These are phyloP conservation scores for Phytophthora vignae DNA, from an alignment of 352 stramenopile genomes.

Conservation along the genomic window DNA sequence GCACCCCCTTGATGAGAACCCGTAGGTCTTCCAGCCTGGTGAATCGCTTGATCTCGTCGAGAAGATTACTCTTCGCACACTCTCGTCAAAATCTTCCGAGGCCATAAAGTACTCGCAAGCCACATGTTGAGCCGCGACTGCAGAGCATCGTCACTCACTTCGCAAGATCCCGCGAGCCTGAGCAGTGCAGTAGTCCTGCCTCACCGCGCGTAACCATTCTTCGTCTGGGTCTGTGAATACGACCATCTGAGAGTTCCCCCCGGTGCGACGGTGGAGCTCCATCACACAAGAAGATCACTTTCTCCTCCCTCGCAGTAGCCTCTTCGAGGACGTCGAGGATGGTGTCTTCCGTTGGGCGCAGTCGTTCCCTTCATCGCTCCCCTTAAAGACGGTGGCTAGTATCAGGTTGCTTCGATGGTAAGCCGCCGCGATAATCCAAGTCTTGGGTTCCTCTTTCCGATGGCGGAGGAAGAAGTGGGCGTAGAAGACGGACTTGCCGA, in stretches of 20 bases:
- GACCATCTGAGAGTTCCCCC: not conserved
- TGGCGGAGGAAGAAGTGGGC: no score
- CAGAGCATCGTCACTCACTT: not conserved
- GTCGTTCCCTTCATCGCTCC: no score
- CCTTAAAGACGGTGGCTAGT: no score
- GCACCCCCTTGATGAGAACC: no score
- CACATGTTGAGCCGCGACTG: not conserved
- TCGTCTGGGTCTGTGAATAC: slow-evolving; percentile 8
- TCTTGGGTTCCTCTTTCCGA: no score
- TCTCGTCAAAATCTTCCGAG: not conserved
- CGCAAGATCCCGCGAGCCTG: not conserved
- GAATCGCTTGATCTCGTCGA: not conserved
- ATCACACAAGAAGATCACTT: slow-evolving; percentile 10
- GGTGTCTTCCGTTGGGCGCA: no score
- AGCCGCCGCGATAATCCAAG: no score
- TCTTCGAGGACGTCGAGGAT: no score
- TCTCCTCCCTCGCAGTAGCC: not conserved
- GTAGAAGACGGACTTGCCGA: no score
- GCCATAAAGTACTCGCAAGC: not conserved
- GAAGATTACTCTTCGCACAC: not conserved
- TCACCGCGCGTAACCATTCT: slow-evolving; percentile 1
- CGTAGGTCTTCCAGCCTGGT: no score
- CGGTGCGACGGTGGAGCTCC: not conserved
- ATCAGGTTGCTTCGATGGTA: no score
- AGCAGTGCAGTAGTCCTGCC: not conserved